phyloP scores from a whole-genome alignment of 768 basidiomycete species.

The Podaxis sp. region DNA sequence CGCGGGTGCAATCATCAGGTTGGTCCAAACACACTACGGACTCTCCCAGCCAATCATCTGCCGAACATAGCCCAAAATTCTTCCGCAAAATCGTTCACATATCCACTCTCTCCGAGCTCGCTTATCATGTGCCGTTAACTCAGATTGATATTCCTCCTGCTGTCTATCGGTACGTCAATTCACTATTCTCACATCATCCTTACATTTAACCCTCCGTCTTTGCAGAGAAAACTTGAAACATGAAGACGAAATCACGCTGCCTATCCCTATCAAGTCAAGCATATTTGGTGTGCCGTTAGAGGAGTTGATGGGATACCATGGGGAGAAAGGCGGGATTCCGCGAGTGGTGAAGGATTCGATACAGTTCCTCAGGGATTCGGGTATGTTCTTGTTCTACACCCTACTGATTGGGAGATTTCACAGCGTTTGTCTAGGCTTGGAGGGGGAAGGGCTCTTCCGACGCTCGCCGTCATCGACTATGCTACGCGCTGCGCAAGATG shows the following conservation, averaged over 20 bases:
- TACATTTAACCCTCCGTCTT: not conserved
- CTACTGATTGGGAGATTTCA: conserved; percentile 12
- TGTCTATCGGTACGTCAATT: conserved; percentile 65
- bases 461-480: conserved; percentile 71
- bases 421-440: conserved; percentile 38
- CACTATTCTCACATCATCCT: not conserved
- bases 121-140: conserved; percentile 72
- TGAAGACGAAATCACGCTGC: conserved; percentile 66
- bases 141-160: conserved; percentile 84
- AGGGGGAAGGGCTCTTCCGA: conserved; percentile 78
- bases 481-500: conserved; percentile 72
- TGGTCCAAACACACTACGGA: conserved; percentile 8
- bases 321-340: conserved; percentile 81
- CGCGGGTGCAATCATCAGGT: conserved; percentile 86
- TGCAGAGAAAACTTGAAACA: conserved; percentile 74
- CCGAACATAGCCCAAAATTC: conserved; percentile 71
- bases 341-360: conserved; percentile 74
- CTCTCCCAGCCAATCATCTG: not conserved
- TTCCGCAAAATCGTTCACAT: conserved; percentile 81
- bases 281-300: conserved; percentile 80
- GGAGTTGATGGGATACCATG: conserved; percentile 78
- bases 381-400: conserved; percentile 18
- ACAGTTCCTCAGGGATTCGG: conserved; percentile 63
- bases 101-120: conserved; percentile 73
- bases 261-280: conserved; percentile 53